These are phyloP conservation scores for Cryptococcus sp. DNA, from an alignment of 1,284 basidiomycete species.

Conservation along the genomic window DNA sequence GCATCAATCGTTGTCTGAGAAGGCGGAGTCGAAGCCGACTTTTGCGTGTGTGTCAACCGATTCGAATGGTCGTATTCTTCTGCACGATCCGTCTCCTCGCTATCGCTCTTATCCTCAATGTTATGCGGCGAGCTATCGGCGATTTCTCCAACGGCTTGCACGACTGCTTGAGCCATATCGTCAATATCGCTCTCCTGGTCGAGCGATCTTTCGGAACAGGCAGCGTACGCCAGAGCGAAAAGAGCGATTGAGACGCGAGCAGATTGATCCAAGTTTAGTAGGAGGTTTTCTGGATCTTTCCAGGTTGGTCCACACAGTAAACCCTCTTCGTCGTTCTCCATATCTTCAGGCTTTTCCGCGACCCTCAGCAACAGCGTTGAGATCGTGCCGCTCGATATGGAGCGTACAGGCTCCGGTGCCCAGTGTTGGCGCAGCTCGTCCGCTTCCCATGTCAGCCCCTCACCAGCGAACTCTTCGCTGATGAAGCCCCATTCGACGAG, in stretches of 20 bases:
- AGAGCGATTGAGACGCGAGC: conserved; percentile 28
- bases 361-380: neutral
- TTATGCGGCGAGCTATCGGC: too few relatives aligned
- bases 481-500: conserved; percentile 73
- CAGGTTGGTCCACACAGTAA: conserved; percentile 9
- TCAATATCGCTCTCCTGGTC: too few relatives aligned
- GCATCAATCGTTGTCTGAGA: conserved; percentile 6
- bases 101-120: too few relatives aligned
- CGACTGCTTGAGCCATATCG: too few relatives aligned
- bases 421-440: conserved; percentile 22
- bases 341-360: neutral
- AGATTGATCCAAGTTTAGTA: conserved; percentile 30
- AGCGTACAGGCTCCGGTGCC: neutral
- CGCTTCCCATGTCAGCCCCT: conserved; percentile 36
- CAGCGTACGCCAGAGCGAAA: conserved; percentile 5
- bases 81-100: too few relatives aligned
- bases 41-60: too few relatives aligned
- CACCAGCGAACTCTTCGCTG: conserved; percentile 28
- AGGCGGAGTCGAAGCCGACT: too few relatives aligned
- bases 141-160: too few relatives aligned
- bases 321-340: conserved; percentile 11
- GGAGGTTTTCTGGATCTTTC: neutral
- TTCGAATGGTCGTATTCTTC: too few relatives aligned
- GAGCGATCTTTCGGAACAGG: too few relatives aligned
- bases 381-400: neutral